These are phyloP conservation scores for Zygoascus meyerae DNA, from an alignment of 1,139 yeast genomes.

Conservation along the genomic window DNA sequence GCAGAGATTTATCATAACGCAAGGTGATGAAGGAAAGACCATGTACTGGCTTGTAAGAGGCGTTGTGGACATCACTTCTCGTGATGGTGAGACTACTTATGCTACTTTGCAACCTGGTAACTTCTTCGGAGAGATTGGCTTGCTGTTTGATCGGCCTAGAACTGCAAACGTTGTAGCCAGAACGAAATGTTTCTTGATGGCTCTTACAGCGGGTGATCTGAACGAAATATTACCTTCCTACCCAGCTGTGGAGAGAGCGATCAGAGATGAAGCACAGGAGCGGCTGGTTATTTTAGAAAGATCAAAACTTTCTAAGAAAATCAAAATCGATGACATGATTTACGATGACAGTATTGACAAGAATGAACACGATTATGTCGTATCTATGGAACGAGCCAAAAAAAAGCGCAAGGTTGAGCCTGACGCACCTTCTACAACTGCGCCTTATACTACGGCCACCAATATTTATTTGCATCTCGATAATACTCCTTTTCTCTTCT, in stretches of 20 bases:
- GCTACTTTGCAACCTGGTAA: slow-evolving; percentile 66
- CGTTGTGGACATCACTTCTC: slow-evolving; percentile 62
- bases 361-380: slow-evolving; percentile 4
- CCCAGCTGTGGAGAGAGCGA: slow-evolving; percentile 60
- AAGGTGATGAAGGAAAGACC: slow-evolving; percentile 68
- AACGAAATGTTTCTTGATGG: slow-evolving; percentile 60
- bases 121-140: slow-evolving; percentile 76
- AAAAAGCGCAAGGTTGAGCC: slow-evolving; percentile 4
- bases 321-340: slow-evolving; percentile 21
- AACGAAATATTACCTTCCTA: slow-evolving; percentile 54
- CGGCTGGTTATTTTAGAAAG: slow-evolving; percentile 62
- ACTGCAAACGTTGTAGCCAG: slow-evolving; percentile 77
- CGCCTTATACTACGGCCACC: background rate
- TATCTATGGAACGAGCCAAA: slow-evolving; percentile 7
- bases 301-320: slow-evolving; percentile 36
- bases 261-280: slow-evolving; percentile 74
- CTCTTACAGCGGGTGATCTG: slow-evolving; percentile 58
- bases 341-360: slow-evolving; percentile 28
- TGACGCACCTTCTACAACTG: too few relatives aligned
- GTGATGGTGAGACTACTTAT: slow-evolving; percentile 69
- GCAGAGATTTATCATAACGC: slow-evolving; percentile 60
- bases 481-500: slow-evolving; percentile 7
- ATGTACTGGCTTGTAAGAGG: slow-evolving; percentile 81
- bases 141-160: slow-evolving; percentile 65
- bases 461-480: slow-evolving; percentile 7